Evolutionary conservation across 176 grass and related monocot genomes (phyloP), one percentile per base, ranked within the genome.

Genomic region (Hordeum marinum): DNA sequence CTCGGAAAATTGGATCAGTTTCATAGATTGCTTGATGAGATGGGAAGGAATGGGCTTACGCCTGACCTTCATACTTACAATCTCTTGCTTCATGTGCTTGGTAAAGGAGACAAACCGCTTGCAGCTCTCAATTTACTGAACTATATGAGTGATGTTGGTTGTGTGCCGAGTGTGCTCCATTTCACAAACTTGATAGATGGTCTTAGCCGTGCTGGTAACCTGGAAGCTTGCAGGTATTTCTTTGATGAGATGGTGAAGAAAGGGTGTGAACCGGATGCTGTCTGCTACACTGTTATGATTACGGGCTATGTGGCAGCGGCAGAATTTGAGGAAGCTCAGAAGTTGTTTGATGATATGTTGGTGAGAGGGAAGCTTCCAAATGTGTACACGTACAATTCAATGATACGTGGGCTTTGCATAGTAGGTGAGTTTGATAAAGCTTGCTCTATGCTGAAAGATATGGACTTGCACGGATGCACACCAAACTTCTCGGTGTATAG

Each of bases 151-250:
- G 91, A 98, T 87, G 87, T 94, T 63, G 93, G 85, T 15, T 95
- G 89, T 79, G 59, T 84, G 59, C 93, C 96, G 0, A 95, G 61
- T 92, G 91, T 95, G 43, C 93, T 98, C 31, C 93, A 95, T 95
- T 98, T 98, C 80, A 98, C 96, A 57, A 95, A 95, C 67, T 84
- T 98, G 89, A 95, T 98, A 8, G 93, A 98, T 70, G 96, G 96
- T 80, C 90, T 98, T 76, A 94, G 96, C 78, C 91, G 91, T 81
- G 89, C 89, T 35, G 91, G 93, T 27, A 98, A 98, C 82, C 79
- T 98, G 72, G 87, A 95, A 89, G 93, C 96, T n/a, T 98, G 91
- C 88, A 90, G 81, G 78, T 95, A 98, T 77, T 98, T 98, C 80
- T 98, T 91, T 55, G 91, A 95, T 37, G 93, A 98, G 92, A 98